phyloP scores from a whole-genome alignment of 2,329 filamentous ascomycete genomes.

The Penicillium oxalicum region DNA sequence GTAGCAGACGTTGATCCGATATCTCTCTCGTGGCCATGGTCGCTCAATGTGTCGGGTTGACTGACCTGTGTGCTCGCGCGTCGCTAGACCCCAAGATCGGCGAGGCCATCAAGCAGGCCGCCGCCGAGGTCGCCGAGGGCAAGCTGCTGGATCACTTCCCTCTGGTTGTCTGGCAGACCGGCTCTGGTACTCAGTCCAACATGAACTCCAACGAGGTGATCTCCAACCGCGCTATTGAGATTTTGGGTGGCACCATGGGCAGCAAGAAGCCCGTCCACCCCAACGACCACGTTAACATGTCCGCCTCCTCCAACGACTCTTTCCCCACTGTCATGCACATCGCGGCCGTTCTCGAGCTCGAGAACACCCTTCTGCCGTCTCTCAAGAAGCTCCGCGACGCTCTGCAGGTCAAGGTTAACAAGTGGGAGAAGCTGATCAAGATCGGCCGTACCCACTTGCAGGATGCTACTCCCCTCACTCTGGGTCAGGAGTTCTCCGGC shows the following conservation, averaged over 20 bases:
- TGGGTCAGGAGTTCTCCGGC: conserved; percentile 95
- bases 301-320: conserved; percentile 95
- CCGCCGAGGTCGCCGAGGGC: conserved; percentile 83
- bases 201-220: conserved; percentile 99
- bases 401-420: conserved; percentile 79
- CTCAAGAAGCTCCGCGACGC: conserved; percentile 75
- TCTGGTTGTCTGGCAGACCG: conserved; percentile 98
- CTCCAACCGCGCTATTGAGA: conserved; percentile 97
- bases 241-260: conserved; percentile 87
- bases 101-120: conserved; percentile 89
- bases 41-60: background rate
- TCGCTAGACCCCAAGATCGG: conserved; percentile 74
- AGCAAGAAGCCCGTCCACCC: conserved; percentile 98
- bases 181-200: conserved; percentile 97
- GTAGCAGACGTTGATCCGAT: conserved; percentile 6
- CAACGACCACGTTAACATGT: conserved; percentile 99
- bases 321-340: conserved; percentile 99
- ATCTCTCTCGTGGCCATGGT: too few relatives aligned
- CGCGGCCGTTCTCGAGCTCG: conserved; percentile 87
- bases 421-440: conserved; percentile 95
- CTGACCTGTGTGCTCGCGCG: background rate
- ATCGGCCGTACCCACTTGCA: conserved; percentile 97
- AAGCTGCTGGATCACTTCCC: conserved; percentile 97
- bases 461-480: conserved; percentile 90
- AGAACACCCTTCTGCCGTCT: conserved; percentile 75